These are phyloP conservation scores for Chalaropsis ovoidea DNA, from an alignment of 2,329 filamentous ascomycete species.

Conservation along the genomic window DNA sequence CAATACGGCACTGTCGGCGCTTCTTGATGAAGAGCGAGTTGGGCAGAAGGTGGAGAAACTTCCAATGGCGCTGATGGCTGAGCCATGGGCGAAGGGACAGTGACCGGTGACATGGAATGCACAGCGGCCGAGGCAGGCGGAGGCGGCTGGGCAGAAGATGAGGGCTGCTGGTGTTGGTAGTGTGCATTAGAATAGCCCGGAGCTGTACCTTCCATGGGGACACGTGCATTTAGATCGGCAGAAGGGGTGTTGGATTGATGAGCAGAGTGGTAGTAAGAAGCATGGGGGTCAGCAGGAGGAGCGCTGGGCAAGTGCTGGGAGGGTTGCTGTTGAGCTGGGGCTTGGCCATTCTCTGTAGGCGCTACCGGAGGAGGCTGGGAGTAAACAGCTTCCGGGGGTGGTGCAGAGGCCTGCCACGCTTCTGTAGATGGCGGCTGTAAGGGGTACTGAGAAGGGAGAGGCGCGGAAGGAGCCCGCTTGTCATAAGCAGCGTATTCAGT, in stretches of 20 bases:
- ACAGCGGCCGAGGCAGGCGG: neutral
- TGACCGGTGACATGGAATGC: slow-evolving; percentile 20
- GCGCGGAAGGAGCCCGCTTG: slow-evolving; percentile 6
- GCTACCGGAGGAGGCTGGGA: slow-evolving; percentile 30
- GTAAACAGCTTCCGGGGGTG: slow-evolving; percentile 31
- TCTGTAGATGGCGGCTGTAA: slow-evolving; percentile 14
- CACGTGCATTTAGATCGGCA: slow-evolving; percentile 27
- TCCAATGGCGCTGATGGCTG: slow-evolving; percentile 18
- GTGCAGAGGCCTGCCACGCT: slow-evolving; percentile 22
- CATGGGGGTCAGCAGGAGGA: slow-evolving; percentile 41
- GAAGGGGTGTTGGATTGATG: slow-evolving; percentile 29
- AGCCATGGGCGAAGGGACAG: slow-evolving; percentile 16
- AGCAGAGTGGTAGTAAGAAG: slow-evolving; percentile 44
- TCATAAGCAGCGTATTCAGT: slow-evolving; percentile 15
- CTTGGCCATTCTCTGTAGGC: slow-evolving; percentile 29
- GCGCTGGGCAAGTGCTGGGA: slow-evolving; percentile 26
- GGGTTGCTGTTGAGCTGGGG: neutral
- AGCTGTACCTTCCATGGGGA: slow-evolving; percentile 36
- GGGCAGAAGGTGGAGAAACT: slow-evolving; percentile 15
- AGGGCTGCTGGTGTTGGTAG: slow-evolving; percentile 29
- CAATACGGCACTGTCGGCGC: slow-evolving; percentile 19
- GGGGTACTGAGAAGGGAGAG: neutral
- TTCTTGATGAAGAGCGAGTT: slow-evolving; percentile 26
- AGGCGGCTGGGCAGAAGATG: neutral
- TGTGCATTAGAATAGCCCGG: slow-evolving; percentile 43